A percentile compares a stretch with the other conserved stretches of the same genome.
These are phyloP conservation scores for Coccomyxa sp. DNA, from an alignment of 139 green algal species.

Conservation along the genomic window DNA sequence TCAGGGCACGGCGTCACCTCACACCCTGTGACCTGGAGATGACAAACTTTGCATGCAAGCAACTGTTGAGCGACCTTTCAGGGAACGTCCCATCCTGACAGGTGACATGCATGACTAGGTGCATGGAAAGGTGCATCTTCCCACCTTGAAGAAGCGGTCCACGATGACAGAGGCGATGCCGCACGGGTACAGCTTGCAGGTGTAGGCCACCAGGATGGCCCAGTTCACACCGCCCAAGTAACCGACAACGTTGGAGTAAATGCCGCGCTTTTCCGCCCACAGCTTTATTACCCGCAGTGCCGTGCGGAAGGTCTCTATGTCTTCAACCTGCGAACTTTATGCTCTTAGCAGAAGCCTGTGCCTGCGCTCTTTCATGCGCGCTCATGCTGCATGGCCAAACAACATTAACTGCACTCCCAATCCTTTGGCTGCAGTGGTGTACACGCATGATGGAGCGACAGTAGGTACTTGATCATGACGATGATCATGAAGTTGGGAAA, in stretches of 20 bases:
- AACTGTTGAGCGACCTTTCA: too few relatives aligned
- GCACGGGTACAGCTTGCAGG: conserved; percentile 90
- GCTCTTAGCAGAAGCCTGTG: background rate
- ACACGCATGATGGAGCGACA: too few relatives aligned
- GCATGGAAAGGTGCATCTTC: background rate
- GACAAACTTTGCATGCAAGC: too few relatives aligned
- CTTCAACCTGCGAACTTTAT: conserved; percentile 33
- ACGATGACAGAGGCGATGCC: conserved; percentile 56
- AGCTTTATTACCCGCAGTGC: conserved; percentile 82
- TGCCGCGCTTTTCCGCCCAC: conserved; percentile 79
- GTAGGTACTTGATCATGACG: too few relatives aligned
- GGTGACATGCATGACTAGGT: background rate
- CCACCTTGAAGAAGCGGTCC: conserved; percentile 77
- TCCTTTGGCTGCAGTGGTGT: too few relatives aligned
- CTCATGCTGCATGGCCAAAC: background rate
- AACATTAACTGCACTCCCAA: background rate
- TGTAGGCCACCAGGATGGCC: conserved; percentile 89
- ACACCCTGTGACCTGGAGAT: too few relatives aligned
- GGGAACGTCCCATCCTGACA: too few relatives aligned
- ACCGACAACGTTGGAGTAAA: conserved; percentile 83
- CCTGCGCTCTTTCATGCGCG: background rate
- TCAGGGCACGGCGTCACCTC: too few relatives aligned
- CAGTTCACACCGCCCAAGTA: conserved; percentile 96
- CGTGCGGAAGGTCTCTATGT: conserved; percentile 58
- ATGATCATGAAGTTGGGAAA: too few relatives aligned